Conservation (phyloP, 2,329 filamentous ascomycete species). For the Orbilia ellipsospora region DNA sequence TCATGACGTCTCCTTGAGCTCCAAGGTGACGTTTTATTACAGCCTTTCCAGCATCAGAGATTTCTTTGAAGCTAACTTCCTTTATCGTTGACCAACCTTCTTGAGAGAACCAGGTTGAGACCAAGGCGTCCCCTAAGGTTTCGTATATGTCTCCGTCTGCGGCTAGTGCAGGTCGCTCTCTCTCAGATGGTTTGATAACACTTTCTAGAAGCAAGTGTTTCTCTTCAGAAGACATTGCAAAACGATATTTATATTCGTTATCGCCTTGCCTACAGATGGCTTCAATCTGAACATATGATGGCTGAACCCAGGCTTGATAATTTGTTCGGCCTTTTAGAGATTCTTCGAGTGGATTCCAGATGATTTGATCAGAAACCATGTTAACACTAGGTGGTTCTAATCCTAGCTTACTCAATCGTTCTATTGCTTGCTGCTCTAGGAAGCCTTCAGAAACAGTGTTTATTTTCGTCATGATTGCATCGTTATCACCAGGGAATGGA, state of each 20-base stretch:
- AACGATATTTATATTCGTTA: background rate
- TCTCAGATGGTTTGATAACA: background rate
- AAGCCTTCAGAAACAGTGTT: background rate
- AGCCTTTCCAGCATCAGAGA: background rate
- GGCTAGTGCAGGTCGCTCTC: background rate
- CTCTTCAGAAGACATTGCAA: conserved; percentile 28
- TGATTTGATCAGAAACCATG: background rate
- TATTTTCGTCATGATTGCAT: background rate
- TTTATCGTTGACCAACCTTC: conserved; percentile 20
- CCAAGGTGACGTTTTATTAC: background rate
- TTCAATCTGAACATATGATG: conserved; percentile 10
- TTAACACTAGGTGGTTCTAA: background rate
- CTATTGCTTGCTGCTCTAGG: too few relatives aligned
- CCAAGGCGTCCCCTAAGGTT: background rate
- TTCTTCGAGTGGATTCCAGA: background rate
- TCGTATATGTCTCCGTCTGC: background rate
- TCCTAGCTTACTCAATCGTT: background rate
- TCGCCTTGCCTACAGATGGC: background rate
- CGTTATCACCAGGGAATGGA: background rate
- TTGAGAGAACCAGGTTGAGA: conserved; percentile 24
- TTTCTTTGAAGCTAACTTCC: conserved; percentile 3
- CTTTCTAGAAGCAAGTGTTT: background rate
- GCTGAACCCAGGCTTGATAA: background rate
- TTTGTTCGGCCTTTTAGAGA: background rate
- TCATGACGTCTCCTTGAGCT: background rate